Conservation (phyloP, 23 red algal species). For the Gracilaria gracilis region DNA sequence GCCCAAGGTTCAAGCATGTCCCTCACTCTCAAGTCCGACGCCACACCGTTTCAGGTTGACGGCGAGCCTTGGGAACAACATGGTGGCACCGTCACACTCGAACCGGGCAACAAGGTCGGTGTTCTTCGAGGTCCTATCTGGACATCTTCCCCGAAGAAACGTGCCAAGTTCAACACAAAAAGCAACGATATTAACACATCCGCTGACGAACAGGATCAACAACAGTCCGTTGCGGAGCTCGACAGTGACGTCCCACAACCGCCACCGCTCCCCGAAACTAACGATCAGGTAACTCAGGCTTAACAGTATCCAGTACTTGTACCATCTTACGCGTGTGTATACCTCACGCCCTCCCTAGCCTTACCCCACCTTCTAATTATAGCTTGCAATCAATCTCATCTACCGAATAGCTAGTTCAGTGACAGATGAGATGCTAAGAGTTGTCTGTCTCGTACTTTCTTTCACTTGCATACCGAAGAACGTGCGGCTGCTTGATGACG, state of each 20-base stretch:
- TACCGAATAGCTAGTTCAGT: too few species aligned
- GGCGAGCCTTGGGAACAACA: conserved; percentile 91
- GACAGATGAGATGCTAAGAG: not conserved
- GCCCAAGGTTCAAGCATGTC: conserved; percentile 62
- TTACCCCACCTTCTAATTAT: not conserved
- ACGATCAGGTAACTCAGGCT: not conserved
- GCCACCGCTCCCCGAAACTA: not conserved
- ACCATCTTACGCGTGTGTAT: not conserved
- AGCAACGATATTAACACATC: not conserved
- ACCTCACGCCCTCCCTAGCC: not conserved
- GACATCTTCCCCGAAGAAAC: conserved; percentile 35
- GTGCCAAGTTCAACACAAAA: conserved; percentile 56
- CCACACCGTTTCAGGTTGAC: conserved; percentile 83
- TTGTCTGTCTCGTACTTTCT: not conserved
- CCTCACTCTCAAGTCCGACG: conserved; percentile 74
- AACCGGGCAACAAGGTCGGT: conserved; percentile 62
- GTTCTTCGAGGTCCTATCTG: conserved; percentile 55
- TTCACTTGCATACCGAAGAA: not conserved
- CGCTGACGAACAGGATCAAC: not conserved
- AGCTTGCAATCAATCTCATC: not conserved
- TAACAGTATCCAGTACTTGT: not conserved
- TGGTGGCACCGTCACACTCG: conserved; percentile 54
- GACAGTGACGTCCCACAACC: not conserved
- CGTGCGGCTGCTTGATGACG: not conserved
- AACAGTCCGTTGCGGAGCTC: not conserved